Evolutionary conservation across 2,329 filamentous ascomycete genomes (phyloP), one percentile per base, ranked within the genome.

Genomic region (Colletotrichum godetiae): DNA sequence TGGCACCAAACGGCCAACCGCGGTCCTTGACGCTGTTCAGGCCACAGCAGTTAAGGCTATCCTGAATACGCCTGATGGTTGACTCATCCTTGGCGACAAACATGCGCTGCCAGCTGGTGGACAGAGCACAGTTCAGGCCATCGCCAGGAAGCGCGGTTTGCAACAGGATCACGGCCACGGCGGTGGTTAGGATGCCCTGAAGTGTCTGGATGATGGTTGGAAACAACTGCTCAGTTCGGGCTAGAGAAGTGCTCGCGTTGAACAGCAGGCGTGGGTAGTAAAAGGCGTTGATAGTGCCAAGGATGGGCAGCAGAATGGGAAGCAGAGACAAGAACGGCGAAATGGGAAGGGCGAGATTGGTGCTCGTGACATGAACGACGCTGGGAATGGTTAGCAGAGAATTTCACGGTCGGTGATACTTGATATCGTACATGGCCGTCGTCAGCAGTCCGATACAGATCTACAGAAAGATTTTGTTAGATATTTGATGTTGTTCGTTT

Each of bases 31-130:
- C 78, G 5, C 84, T 87, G 68, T 86, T 86, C 42, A 93, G 84
- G 0, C 93, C 93, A 76, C 93, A 95, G 82, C 93, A 95, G 8
- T 87, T 79, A 37, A 93, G 87, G 0, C 86, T 80, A 78, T 94
- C 90, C 77, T 95, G 93, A 63, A 95, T 92, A 2, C 82, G 80
- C 55, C 86, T 83, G 69, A 94, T 88, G 2, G 85, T 80, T 0
- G 76, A 75, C 0, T 75, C 85, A 67, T 93, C 84, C 73, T 91
- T 89, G 0, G 77, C 76, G 0, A 75, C 79, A 76, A 85, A 94
- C 70, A 93, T 78, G 3, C 72, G 75, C 76, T 84, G 82, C 92
- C 92, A 94, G 52, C 79, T 80, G 3, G 83, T 82, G 10, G 89
- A 83, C n/a, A 94, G 80, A 1, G 84, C 82, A 78, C 92, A 94